Conservation (phyloP, 2,329 filamentous ascomycete species). For the Botrytis byssoidea region DNA sequence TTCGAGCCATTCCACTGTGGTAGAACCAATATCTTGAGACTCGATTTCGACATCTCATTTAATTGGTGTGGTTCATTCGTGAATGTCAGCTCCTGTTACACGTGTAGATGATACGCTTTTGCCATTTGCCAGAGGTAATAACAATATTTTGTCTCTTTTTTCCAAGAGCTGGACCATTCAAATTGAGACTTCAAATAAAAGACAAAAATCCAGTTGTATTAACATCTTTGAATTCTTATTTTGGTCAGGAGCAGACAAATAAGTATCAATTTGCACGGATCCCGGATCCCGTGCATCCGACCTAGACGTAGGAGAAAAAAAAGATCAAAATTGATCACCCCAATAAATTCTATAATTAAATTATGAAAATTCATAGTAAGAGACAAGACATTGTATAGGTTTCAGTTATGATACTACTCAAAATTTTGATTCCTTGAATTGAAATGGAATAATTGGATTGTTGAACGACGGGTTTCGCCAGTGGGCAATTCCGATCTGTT, state of each 20-base stretch:
- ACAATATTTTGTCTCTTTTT: background rate
- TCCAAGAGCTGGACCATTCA: background rate
- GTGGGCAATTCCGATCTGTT: background rate
- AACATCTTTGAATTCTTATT: background rate
- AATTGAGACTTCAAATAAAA: background rate
- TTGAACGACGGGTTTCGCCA: background rate
- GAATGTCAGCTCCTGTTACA: background rate
- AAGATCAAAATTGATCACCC: background rate
- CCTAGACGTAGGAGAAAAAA: background rate
- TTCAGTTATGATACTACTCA: background rate
- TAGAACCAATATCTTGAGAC: background rate
- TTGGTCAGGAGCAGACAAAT: background rate
- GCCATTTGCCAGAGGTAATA: background rate
- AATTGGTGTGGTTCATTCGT: background rate
- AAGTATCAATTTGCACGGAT: background rate
- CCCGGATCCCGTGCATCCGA: background rate
- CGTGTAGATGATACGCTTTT: background rate
- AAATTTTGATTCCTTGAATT: background rate
- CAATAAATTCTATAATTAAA: background rate
- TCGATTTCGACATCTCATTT: constrained; percentile 1
- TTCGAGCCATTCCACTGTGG: background rate
- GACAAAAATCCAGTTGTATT: background rate
- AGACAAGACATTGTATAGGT: background rate
- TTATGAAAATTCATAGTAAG: background rate
- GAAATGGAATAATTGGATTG: background rate